A percentile compares a stretch with the other conserved stretches of the same genome.
phyloP scores from a whole-genome alignment of 176 grass and related monocot genomes.

The Otatea glauca region DNA sequence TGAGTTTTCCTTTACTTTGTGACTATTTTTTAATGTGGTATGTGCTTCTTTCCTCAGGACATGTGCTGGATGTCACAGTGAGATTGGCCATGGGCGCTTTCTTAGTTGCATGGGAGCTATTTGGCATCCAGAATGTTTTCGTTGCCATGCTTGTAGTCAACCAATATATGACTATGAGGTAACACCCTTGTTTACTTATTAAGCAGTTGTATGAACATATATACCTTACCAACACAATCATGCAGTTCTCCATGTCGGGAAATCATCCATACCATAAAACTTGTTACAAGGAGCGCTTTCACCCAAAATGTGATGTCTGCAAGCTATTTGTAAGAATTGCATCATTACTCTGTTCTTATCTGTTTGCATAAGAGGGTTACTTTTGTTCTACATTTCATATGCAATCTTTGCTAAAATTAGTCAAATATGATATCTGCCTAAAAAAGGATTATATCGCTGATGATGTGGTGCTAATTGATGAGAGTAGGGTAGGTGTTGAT shows the following conservation, averaged over 20 bases:
- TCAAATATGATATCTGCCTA: conserved; percentile 9
- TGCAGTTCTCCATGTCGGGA: conserved; percentile 89
- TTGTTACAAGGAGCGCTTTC: conserved; percentile 86
- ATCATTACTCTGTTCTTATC: conserved; percentile 22
- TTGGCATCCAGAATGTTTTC: conserved; percentile 95
- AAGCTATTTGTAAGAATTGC: conserved; percentile 83
- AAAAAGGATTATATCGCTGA: background rate
- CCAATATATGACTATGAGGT: conserved; percentile 95
- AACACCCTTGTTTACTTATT: conserved; percentile 27
- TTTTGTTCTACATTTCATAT: conserved; percentile 25
- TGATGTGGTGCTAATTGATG: too few relatives aligned
- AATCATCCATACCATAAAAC: conserved; percentile 84
- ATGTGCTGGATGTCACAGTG: conserved; percentile 81
- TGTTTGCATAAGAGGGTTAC: background rate
- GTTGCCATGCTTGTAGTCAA: conserved; percentile 81
- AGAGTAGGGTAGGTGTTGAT: too few relatives aligned
- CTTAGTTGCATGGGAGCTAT: conserved; percentile 86
- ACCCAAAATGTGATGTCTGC: conserved; percentile 98
- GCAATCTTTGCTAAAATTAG: background rate
- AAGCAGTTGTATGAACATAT: conserved; percentile 23
- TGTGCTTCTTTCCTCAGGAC: conserved; percentile 54
- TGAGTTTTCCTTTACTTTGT: background rate
- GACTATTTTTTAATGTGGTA: conserved; percentile 7
- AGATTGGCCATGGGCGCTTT: conserved; percentile 81
- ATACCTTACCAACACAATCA: conserved; percentile 31